These are phyloP conservation scores for Medicago lupulina DNA, from an alignment of 306 rosid species.

Conservation along the genomic window DNA sequence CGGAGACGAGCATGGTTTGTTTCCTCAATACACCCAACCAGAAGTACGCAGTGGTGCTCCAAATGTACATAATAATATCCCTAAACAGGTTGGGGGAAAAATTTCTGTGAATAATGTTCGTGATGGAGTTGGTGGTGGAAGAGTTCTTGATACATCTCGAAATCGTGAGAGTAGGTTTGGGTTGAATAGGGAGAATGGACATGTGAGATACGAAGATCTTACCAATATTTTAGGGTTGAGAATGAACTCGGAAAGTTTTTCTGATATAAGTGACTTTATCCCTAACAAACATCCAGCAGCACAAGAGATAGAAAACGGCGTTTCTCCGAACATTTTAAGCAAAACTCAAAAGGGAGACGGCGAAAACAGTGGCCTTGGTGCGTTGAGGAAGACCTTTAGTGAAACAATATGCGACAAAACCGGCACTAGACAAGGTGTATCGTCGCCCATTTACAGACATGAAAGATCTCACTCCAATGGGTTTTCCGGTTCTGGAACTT, in stretches of 20 bases:
- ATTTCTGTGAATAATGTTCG: conserved; percentile 50
- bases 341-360: conserved; percentile 50
- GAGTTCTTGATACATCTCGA: conserved; percentile 46
- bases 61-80: conserved; percentile 43
- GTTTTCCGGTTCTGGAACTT: conserved; percentile 47
- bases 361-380: conserved; percentile 40
- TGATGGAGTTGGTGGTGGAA: conserved; percentile 58
- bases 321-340: conserved; percentile 42
- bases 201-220: conserved; percentile 58
- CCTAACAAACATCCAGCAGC: conserved; percentile 45
- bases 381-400: conserved; percentile 50
- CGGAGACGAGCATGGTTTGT: conserved; percentile 48
- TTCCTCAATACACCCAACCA: conserved; percentile 47
- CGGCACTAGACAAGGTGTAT: conserved; percentile 32
- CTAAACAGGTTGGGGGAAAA: conserved; percentile 48
- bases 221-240: conserved; percentile 65
- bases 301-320: conserved; percentile 55
- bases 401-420: conserved; percentile 52
- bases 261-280: conserved; percentile 52
- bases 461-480: conserved; percentile 58
- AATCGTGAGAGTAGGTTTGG: conserved; percentile 45
- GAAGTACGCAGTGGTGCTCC: conserved; percentile 42
- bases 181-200: conserved; percentile 48
- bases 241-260: conserved; percentile 62
- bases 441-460: conserved; percentile 39